Evolutionary conservation across 441 rosid genomes (phyloP), one percentile per base, ranked within the genome.

Genomic region (Arabidopsis hybrid): DNA sequence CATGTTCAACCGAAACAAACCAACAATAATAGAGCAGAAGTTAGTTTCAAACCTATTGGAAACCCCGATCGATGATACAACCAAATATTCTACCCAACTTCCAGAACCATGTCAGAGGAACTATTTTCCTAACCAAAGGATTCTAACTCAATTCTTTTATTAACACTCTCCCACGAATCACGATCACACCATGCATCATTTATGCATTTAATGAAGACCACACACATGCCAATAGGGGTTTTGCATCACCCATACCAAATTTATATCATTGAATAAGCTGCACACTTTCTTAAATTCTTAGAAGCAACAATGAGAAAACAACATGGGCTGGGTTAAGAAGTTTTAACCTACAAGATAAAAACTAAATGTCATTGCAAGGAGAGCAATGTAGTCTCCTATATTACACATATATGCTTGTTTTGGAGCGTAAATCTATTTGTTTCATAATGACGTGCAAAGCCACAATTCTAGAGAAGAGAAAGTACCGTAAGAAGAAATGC

Each of bases 171-270:
- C 3, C 11, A 56, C 3, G 12, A 32, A n/a, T n/a, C n/a, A n/a
- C n/a, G n/a, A n/a, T n/a, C n/a, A n/a, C 60, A 56, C 39, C 60
- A 56, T 56, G 10, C 1, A 32, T 56, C 39, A 3, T 55, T 55
- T 1, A 29, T 5, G 36, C 36, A 29, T 2, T 13, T 29, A 12
- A 29, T 53, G 59, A 55, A 55, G 60, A 55, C 13, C 4, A 55
- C 0, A 55, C 60, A 3, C 17, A 55, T 31, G 17, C 36, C 18
- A 31, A 6, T 55, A 55, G 6, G 2, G 7, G 18, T 6, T 32
- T 55, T 32, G 6, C 35, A 26, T 53, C 8, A 53, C 6, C 6
- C 58, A 53, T 53, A 12, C 14, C 9, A 53, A 53, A 10, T 53
- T 29, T 29, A 21, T 4, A 51, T 10, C 32, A 21, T 4, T 14